A percentile compares a stretch with the other conserved stretches of the same genome.
These are phyloP conservation scores for Arthrobotrys conoides DNA, from an alignment of 2,329 filamentous ascomycete genomes.

Conservation along the genomic window DNA sequence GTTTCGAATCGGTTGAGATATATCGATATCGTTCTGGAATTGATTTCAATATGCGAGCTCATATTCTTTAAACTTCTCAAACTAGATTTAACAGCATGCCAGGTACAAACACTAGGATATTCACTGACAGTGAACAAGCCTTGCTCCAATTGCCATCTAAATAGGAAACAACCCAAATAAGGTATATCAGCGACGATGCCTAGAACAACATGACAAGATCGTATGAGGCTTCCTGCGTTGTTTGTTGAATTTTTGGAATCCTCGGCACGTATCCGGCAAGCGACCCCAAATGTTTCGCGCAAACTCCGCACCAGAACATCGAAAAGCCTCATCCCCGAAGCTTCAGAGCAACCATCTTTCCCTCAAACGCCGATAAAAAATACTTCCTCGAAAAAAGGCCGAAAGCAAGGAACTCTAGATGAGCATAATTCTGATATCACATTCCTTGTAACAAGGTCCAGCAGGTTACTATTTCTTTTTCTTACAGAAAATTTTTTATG, in stretches of 20 bases:
- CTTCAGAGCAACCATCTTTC: constrained; percentile 4
- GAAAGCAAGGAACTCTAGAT: constrained; percentile 23
- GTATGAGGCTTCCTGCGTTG: not conserved
- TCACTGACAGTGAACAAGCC: not conserved
- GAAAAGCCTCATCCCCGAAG: constrained; percentile 6
- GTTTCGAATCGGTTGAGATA: no score
- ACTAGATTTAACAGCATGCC: not conserved
- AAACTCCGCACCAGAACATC: constrained; percentile 14
- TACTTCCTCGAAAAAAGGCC: not conserved
- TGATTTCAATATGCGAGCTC: no score
- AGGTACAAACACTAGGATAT: not conserved
- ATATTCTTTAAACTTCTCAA: no score
- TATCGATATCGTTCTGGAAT: no score
- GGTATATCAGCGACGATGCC: not conserved
- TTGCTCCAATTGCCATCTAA: not conserved
- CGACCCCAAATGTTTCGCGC: constrained; percentile 5
- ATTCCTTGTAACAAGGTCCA: constrained; percentile 10
- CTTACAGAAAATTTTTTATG: not conserved
- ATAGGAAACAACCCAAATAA: not conserved
- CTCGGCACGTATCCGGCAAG: constrained; percentile 12
- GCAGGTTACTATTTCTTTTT: constrained; percentile 8
- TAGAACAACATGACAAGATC: not conserved
- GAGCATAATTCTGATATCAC: constrained; percentile 27
- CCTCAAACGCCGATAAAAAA: constrained; percentile 5
- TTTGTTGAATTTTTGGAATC: constrained; percentile 7